Evolutionary conservation across 768 basidiomycete species (phyloP).

Genomic region (Phylloporus arenicola): DNA sequence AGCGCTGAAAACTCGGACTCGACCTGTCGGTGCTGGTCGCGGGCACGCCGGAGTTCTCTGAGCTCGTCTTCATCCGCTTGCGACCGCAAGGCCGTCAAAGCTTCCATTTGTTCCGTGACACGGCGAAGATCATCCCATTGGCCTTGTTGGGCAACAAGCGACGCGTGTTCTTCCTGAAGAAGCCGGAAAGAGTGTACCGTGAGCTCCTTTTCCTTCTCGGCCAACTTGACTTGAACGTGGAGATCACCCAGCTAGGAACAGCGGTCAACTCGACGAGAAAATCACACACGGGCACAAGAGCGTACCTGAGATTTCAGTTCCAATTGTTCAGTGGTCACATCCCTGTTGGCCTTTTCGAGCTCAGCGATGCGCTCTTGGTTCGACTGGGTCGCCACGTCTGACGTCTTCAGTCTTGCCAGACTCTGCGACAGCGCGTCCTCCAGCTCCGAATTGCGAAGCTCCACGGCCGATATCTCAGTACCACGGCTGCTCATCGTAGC

Average conservation of each 20-base stretch:
- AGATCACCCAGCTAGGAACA: constrained; percentile 50
- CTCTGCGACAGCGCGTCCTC: constrained; percentile 74
- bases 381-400: constrained; percentile 61
- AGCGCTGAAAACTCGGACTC: constrained; percentile 64
- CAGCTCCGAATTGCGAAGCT: constrained; percentile 51
- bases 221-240: constrained; percentile 52
- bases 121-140: constrained; percentile 76
- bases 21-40: constrained; percentile 52
- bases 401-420: constrained; percentile 61
- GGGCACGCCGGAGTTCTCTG: constrained; percentile 59
- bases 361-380: constrained; percentile 55
- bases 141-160: constrained; percentile 54
- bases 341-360: constrained; percentile 57
- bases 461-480: constrained; percentile 43
- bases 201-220: constrained; percentile 59
- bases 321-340: constrained; percentile 52
- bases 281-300: background rate
- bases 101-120: constrained; percentile 67
- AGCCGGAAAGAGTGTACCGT: constrained; percentile 43
- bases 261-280: background rate
- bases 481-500: constrained; percentile 37
- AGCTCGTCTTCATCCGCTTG: constrained; percentile 68
- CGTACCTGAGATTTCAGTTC: constrained; percentile 56
- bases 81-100: constrained; percentile 54
- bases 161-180: constrained; percentile 59